These are phyloP conservation scores for Gastrolobium bilobum DNA, from an alignment of 306 rosid species.

Conservation along the genomic window DNA sequence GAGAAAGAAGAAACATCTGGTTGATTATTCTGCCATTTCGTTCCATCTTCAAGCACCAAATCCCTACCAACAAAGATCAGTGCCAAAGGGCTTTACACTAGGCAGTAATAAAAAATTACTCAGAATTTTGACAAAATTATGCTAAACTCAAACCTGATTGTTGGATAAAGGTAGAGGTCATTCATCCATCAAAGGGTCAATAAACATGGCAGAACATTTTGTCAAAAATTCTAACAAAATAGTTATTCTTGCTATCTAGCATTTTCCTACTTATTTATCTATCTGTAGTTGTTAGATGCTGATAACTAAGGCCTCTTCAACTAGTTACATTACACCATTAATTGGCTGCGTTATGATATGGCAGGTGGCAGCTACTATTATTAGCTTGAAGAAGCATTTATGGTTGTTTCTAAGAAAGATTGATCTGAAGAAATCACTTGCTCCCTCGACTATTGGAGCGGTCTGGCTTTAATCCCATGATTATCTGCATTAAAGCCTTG, in stretches of 20 bases:
- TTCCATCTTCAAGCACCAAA: too few relatives aligned
- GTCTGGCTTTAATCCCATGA: conserved; percentile 31
- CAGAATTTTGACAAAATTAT: background rate
- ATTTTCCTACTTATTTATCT: background rate
- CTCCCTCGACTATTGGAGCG: conserved; percentile 68
- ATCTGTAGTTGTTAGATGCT: background rate
- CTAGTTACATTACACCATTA: background rate
- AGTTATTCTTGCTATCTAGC: too few relatives aligned
- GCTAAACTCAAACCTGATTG: too few relatives aligned
- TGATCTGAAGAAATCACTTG: conserved; percentile 57
- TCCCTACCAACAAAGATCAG: too few relatives aligned
- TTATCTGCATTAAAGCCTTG: too few relatives aligned
- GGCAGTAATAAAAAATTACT: background rate
- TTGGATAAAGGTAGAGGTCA: too few relatives aligned
- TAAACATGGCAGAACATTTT: too few relatives aligned
- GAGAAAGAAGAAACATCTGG: too few relatives aligned
- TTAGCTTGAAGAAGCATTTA: conserved; percentile 38
- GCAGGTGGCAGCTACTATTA: conserved; percentile 40
- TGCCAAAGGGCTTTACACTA: too few relatives aligned
- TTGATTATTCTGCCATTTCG: too few relatives aligned
- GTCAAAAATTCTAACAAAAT: too few relatives aligned
- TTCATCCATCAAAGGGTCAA: too few relatives aligned
- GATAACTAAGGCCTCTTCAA: background rate
- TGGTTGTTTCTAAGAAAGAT: conserved; percentile 33
- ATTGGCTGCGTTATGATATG: background rate